Base-by-base conservation (phyloP, 2,329 filamentous ascomycete species). In the Aspergillus floridensis region DNA sequence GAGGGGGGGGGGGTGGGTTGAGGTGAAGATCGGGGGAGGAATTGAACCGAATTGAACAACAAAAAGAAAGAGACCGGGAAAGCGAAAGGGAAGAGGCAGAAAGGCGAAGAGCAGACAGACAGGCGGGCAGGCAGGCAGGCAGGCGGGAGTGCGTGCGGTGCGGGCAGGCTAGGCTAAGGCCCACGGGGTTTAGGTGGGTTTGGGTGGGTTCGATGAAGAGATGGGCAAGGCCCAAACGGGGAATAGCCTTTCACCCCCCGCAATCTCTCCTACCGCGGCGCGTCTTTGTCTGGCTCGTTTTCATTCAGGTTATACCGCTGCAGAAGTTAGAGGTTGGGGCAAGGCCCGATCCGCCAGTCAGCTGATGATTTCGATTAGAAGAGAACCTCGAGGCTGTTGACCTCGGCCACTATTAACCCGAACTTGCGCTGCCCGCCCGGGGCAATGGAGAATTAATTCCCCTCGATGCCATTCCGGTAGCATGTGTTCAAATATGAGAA, bases 371-470 rank as follows among this genome's bases (percentile, higher is more conserved):
- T 22, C 22, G 26, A 2, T 8, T 7, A 29, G 26, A 44, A 16
- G 38, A 16, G 22, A 22, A 22, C 22, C 22, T 22, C 22, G 22
- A 44, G 3, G 14, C 38, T 19, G 16, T 44, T 44, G 32, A 35
- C 12, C 38, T 44, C 38, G 72, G 66, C 38, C 51, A 73, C 63
- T 59, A 68, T 70, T 72, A 59, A 63, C 63, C 72, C 72, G 71
- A 73, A 66, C 46, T 44, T 14, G 16, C 35, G 49, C 52, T 32
- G 31, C 57, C 46, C 56, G 56, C 35, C 57, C 59, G 57, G 57
- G 58, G 60, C 52, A 26, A n/a, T 31, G 56, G 29, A 53, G 22
- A 49, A 51, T 22, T 26, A 44, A 26, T 49, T n/a, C 59, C 53
- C 58, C 58, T 59, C 61, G 50, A 52, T 26, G 11, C 47, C 12